These are phyloP conservation scores for Alnus glutinosa DNA, from an alignment of 306 rosid species.

Conservation along the genomic window DNA sequence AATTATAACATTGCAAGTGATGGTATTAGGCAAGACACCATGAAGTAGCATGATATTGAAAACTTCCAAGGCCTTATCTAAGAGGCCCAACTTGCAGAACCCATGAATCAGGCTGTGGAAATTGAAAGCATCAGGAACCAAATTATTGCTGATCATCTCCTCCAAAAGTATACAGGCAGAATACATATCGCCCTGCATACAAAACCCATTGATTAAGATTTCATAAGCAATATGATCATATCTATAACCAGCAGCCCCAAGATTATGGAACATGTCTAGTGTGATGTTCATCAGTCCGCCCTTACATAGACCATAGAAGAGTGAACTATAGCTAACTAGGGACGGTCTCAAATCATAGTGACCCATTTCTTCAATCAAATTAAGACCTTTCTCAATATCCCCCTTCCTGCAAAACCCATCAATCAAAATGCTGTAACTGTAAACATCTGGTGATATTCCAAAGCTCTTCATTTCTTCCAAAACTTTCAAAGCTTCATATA, in stretches of 20 bases:
- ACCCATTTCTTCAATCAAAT: conserved; percentile 52
- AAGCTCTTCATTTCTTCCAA: conserved; percentile 53
- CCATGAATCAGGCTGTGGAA: conserved; percentile 39
- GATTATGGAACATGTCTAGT: conserved; percentile 27
- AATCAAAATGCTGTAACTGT: conserved; percentile 64
- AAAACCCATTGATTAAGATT: conserved; percentile 53
- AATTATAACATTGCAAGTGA: conserved; percentile 55
- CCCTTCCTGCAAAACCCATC: conserved; percentile 51
- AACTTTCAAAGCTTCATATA: conserved; percentile 41
- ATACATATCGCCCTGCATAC: conserved; percentile 43
- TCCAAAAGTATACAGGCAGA: conserved; percentile 41
- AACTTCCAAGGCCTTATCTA: conserved; percentile 39
- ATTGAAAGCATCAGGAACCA: conserved; percentile 41
- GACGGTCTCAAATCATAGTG: conserved; percentile 46
- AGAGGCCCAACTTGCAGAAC: conserved; percentile 43
- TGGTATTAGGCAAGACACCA: conserved; percentile 44
- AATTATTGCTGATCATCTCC: conserved; percentile 48
- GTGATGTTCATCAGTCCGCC: conserved; percentile 33
- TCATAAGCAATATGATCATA: conserved; percentile 49
- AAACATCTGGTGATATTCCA: conserved; percentile 55
- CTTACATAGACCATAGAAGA: conserved; percentile 54
- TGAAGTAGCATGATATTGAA: conserved; percentile 40
- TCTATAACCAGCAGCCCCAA: conserved; percentile 38
- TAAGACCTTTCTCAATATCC: conserved; percentile 33
- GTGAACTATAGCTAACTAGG: conserved; percentile 50